phyloP scores from a whole-genome alignment of 148 eudicot species.

The Pharnaceum exiguum region DNA sequence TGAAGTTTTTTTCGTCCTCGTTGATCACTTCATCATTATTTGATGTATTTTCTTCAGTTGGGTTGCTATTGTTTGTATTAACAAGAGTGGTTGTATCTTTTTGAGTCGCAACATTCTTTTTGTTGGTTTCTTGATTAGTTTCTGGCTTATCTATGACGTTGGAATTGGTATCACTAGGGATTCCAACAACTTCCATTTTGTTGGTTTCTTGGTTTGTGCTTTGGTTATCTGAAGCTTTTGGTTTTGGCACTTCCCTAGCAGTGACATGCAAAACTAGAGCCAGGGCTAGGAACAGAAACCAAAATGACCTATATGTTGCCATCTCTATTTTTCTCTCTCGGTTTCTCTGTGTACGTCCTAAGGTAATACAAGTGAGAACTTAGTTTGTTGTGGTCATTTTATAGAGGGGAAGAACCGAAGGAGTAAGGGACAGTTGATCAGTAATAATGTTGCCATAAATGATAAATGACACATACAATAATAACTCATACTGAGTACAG shows the following conservation, averaged over 20 bases:
- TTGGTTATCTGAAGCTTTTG: background rate
- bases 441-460: slow-evolving; percentile 1
- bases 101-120: slow-evolving; percentile 7
- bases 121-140: background rate
- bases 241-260: slow-evolving; percentile 34
- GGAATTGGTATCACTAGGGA: no score
- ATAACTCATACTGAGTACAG: no score
- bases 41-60: slow-evolving; percentile 1
- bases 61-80: slow-evolving; percentile 11
- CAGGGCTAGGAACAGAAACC: slow-evolving; percentile 18
- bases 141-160: background rate
- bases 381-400: slow-evolving; percentile 5
- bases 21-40: slow-evolving; percentile 10
- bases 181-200: slow-evolving; percentile 7
- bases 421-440: slow-evolving; percentile 15
- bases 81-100: slow-evolving; percentile 15
- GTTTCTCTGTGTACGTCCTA: background rate
- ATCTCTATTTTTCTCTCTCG: slow-evolving; percentile 12
- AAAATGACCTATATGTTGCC: slow-evolving; percentile 15
- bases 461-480: background rate
- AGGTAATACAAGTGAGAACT: background rate
- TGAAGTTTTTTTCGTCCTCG: slow-evolving; percentile 28
- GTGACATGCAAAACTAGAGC: slow-evolving; percentile 34
- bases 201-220: background rate
- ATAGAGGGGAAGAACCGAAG: slow-evolving; percentile 10